Conservation (phyloP, 169 alveolate genomes). For the Plasmodium knowlesi region DNA sequence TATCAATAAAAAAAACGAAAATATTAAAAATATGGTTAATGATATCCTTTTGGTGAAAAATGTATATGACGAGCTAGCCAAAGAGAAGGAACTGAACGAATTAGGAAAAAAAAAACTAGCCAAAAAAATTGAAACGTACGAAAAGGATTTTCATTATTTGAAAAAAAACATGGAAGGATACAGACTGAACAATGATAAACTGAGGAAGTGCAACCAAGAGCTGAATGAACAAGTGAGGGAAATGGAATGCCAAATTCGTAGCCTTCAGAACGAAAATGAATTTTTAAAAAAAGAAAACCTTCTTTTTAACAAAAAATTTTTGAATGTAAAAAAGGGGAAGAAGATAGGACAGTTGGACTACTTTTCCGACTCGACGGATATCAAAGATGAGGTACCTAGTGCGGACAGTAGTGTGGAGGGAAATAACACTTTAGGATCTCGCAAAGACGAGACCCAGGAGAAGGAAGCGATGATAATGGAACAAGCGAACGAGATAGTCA, state of each 20-base stretch:
- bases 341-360: neutral
- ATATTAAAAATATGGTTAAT: slow-evolving; percentile 46
- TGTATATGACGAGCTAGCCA: slow-evolving; percentile 52
- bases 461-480: neutral
- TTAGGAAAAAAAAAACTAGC: slow-evolving; percentile 12
- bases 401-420: neutral
- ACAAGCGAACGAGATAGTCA: neutral
- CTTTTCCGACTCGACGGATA: slow-evolving; percentile 32
- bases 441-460: neutral
- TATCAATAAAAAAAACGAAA: slow-evolving; percentile 32
- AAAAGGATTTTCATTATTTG: slow-evolving; percentile 20
- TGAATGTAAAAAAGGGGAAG: slow-evolving; percentile 15
- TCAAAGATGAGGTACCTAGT: slow-evolving; percentile 13
- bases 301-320: slow-evolving; percentile 42
- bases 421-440: neutral
- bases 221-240: slow-evolving; percentile 33
- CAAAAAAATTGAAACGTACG: slow-evolving; percentile 14
- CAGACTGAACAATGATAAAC: slow-evolving; percentile 10
- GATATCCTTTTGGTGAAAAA: slow-evolving; percentile 54
- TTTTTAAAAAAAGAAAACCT: slow-evolving; percentile 54
- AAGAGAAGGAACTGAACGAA: slow-evolving; percentile 50
- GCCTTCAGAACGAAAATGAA: slow-evolving; percentile 33
- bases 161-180: slow-evolving; percentile 28
- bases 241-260: slow-evolving; percentile 21
- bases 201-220: slow-evolving; percentile 19